Conservation (phyloP, 805 yeast genomes). For the Saccharomycopsis malanga region DNA sequence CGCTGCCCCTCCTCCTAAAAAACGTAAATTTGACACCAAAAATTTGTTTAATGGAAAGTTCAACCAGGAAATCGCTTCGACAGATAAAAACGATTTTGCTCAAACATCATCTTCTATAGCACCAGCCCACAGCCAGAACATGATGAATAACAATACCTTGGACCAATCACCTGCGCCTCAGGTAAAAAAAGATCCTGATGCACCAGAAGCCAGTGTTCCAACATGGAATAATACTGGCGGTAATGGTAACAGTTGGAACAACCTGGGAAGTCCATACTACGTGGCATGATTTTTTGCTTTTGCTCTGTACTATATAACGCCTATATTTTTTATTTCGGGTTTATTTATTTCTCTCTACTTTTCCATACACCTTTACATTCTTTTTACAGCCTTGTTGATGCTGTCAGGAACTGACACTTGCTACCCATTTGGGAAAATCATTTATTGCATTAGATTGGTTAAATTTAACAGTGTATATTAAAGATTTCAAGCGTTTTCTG, state of each 20-base stretch:
- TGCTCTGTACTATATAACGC: neutral
- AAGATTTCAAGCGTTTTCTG: no score
- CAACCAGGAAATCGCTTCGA: slow-evolving; percentile 1
- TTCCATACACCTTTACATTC: no score
- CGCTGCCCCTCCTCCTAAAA: slow-evolving; percentile 1
- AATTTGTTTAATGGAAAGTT: slow-evolving; percentile 15
- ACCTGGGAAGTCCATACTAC: neutral
- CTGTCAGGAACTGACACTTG: no score
- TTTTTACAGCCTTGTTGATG: no score
- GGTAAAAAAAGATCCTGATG: no score
- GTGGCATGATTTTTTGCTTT: neutral
- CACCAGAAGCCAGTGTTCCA: no score
- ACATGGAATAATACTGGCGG: neutral
- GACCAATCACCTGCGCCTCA: no score
- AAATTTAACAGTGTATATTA: no score
- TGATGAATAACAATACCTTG: neutral
- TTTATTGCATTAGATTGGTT: no score
- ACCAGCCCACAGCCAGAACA: neutral
- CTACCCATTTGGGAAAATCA: no score
- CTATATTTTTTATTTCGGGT: neutral
- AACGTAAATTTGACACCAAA: slow-evolving; percentile 14
- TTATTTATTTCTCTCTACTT: neutral
- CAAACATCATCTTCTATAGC: neutral
- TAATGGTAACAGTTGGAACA: neutral
- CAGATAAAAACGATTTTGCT: no score